Conservation (phyloP, 495 filamentous ascomycete genomes). For the Aspergillus steynii region DNA sequence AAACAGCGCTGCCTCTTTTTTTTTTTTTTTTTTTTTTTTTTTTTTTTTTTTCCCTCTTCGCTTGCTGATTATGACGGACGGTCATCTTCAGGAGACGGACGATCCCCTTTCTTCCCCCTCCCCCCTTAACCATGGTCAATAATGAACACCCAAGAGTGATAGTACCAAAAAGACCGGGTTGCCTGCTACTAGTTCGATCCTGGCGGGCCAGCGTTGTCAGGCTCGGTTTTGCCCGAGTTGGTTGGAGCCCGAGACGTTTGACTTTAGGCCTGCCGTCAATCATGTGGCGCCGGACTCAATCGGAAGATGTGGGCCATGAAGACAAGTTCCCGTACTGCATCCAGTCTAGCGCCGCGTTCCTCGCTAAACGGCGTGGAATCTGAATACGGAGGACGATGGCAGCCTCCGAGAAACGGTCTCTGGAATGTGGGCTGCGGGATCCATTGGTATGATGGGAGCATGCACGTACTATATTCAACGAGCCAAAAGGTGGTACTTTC, state of each 20-base stretch:
- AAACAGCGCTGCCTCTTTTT: background rate
- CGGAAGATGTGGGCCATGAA: conserved; percentile 3
- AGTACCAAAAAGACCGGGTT: background rate
- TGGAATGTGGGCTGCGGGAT: background rate
- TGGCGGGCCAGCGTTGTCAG: conserved; percentile 1
- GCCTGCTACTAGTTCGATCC: background rate
- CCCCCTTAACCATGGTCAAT: background rate
- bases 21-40: background rate
- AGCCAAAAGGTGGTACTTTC: background rate
- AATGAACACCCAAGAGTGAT: background rate
- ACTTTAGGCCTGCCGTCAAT: conserved; percentile 9
- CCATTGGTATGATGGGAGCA: background rate
- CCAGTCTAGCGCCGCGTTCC: background rate
- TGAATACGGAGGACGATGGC: background rate
- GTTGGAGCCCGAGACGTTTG: conserved; percentile 2
- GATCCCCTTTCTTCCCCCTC: background rate
- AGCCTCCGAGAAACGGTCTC: background rate
- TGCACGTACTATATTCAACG: background rate
- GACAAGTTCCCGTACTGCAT: background rate
- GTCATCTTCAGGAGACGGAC: background rate
- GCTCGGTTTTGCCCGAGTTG: conserved; percentile 13
- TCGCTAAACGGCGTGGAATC: background rate
- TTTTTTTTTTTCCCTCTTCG: background rate
- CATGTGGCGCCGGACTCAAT: conserved; percentile 4
- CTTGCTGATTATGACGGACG: too few species aligned